Conservation (phyloP, 1,139 yeast species). For the Candida sanyaensis region DNA sequence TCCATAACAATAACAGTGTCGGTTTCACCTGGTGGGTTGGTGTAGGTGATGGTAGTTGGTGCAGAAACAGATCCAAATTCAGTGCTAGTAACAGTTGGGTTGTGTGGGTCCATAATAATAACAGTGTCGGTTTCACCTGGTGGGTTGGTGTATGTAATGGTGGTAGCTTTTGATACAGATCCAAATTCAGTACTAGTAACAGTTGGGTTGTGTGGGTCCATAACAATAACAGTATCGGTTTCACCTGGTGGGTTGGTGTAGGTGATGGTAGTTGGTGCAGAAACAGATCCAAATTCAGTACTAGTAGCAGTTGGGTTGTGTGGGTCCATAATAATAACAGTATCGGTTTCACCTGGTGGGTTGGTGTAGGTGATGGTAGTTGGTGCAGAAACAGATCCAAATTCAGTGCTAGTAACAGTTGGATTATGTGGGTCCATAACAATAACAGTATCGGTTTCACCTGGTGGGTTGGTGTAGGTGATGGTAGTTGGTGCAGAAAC, state of each 20-base stretch:
- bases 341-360: constrained; percentile 13
- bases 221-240: no score
- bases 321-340: neutral
- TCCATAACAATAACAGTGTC: neutral
- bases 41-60: neutral
- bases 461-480: constrained; percentile 10
- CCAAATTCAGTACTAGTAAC: neutral
- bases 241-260: no score
- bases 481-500: constrained; percentile 2
- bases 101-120: constrained; percentile 13
- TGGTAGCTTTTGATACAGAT: neutral
- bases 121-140: constrained; percentile 14
- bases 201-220: no score
- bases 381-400: constrained; percentile 6
- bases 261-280: no score
- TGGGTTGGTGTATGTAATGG: neutral
- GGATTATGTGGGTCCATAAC: constrained; percentile 14
- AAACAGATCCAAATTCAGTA: neutral
- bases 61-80: neutral
- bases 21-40: constrained; percentile 12
- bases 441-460: constrained; percentile 14
- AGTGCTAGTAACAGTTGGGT: constrained; percentile 5
- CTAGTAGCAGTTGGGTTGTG: neutral
- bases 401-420: constrained; percentile 1
- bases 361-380: constrained; percentile 14